Evolutionary conservation across 305 asterid species (phyloP).

Genomic region (Ajuga reptans): DNA sequence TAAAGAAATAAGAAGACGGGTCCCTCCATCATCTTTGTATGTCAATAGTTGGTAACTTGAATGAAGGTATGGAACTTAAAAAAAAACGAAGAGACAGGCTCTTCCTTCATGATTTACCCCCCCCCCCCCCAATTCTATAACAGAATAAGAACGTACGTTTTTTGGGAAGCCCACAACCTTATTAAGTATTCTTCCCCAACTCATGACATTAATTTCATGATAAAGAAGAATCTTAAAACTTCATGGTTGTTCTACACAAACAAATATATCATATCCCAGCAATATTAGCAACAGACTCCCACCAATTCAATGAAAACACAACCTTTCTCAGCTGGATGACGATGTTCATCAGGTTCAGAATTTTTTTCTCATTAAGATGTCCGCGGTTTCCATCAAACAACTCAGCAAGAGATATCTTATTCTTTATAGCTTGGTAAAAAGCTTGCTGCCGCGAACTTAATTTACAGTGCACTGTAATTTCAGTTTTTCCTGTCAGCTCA

Average conservation of each 20-base stretch:
- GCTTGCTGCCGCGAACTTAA: slow-evolving; percentile 93
- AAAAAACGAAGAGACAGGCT: no score
- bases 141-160: background rate
- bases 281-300: slow-evolving; percentile 10
- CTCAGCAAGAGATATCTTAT: slow-evolving; percentile 91
- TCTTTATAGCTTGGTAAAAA: slow-evolving; percentile 92
- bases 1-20: background rate
- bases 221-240: background rate
- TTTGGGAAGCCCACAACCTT: background rate
- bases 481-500: slow-evolving; percentile 90
- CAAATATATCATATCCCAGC: background rate
- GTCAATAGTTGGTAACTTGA: background rate
- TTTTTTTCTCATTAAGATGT: slow-evolving; percentile 84
- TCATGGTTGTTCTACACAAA: slow-evolving; percentile 1
- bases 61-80: no score
- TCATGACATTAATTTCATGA: background rate
- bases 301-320: slow-evolving; percentile 12
- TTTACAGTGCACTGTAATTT: slow-evolving; percentile 80
- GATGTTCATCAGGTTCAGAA: slow-evolving; percentile 90
- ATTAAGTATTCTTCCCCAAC: background rate
- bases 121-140: no score
- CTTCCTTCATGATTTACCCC: slow-evolving; percentile 2
- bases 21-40: background rate
- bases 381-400: slow-evolving; percentile 90
- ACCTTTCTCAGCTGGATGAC: slow-evolving; percentile 99